Conservation (phyloP, 2,329 filamentous ascomycete genomes). For the Fulvia fulva region DNA sequence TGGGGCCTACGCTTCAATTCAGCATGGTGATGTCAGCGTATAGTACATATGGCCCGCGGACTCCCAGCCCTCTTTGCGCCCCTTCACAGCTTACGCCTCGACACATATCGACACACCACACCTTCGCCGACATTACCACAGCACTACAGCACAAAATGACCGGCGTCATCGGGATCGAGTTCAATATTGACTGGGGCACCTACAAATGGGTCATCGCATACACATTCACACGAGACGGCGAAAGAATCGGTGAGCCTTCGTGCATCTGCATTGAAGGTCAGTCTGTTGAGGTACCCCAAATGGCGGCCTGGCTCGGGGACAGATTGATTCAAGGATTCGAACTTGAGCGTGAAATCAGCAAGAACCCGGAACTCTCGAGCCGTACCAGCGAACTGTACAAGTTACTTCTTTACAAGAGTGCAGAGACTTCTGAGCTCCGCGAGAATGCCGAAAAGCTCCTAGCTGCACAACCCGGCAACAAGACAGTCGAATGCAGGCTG, state of each 20-base stretch:
- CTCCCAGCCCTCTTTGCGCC: too few species aligned
- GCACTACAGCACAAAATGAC: too few species aligned
- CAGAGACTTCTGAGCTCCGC: neutral
- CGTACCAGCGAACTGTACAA: slow-evolving; percentile 11
- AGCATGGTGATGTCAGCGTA: too few species aligned
- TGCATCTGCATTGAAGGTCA: slow-evolving; percentile 3
- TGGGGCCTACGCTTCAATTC: too few species aligned
- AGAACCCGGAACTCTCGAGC: neutral
- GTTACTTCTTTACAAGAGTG: slow-evolving; percentile 1
- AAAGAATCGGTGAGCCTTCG: neutral
- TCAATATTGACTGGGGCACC: slow-evolving; percentile 7
- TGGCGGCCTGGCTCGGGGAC: slow-evolving; percentile 8
- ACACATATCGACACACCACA: too few species aligned
- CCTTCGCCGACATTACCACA: neutral
- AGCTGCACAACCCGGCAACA: neutral
- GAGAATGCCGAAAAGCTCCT: neutral
- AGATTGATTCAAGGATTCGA: slow-evolving; percentile 10
- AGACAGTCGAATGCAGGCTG: slow-evolving; percentile 12
- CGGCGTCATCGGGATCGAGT: neutral
- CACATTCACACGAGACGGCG: slow-evolving; percentile 1
- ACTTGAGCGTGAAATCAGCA: slow-evolving; percentile 2
- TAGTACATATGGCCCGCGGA: too few species aligned
- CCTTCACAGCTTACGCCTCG: too few species aligned
- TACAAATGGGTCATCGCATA: slow-evolving; percentile 3
- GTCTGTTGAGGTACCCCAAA: slow-evolving; percentile 4